Base-by-base conservation (phyloP, 441 rosid species). In the Pelargonium myrrhifolium region DNA sequence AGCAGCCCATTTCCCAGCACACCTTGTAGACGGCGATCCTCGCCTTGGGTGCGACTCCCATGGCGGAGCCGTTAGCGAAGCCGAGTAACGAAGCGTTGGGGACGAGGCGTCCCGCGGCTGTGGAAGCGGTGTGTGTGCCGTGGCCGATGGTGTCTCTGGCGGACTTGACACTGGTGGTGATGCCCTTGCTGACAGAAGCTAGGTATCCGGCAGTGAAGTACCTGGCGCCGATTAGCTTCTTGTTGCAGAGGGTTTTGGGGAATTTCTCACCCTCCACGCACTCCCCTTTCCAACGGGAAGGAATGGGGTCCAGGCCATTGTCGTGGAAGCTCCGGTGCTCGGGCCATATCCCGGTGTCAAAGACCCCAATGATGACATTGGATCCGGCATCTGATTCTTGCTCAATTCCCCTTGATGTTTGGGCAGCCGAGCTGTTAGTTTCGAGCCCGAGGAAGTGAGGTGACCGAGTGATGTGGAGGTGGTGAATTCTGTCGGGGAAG, bases 11-110 rank as follows among this genome's bases (percentile, higher is more conserved):
- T 0, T 3, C 31, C 78, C 73, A 71, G 39, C 85, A 80, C 17
- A 81, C 78, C 65, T 76, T 75, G 71, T 84, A 84, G 6, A 66
- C 53, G 0, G 83, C 81, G 14, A 82, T 43, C 0, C 76, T 75
- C 9, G 85, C 82, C 28, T 71, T 78, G 17, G 82, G 78, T 7
- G 85, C 82, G 26, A 84, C 65, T 49, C 84, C 84, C 21, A 10
- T 53, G 1, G 81, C 80, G 3, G 67, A 18, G 8, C 87, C 85
- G 2, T 2, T 22, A 0, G 82, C 84, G 3, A 10, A 68, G 3
- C 75, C 78, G 1, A 74, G 26, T n/a, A 75, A 70, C 9, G 70
- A 58, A 6, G 81, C 75, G 6, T 71, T 71, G 0, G 26, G 7
- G 24, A 75, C 74, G 0, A 43, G 20, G 14, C 47, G 58, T 1